Conservation (phyloP, 352 stramenopile species). For the Aphanomyces astaci region DNA sequence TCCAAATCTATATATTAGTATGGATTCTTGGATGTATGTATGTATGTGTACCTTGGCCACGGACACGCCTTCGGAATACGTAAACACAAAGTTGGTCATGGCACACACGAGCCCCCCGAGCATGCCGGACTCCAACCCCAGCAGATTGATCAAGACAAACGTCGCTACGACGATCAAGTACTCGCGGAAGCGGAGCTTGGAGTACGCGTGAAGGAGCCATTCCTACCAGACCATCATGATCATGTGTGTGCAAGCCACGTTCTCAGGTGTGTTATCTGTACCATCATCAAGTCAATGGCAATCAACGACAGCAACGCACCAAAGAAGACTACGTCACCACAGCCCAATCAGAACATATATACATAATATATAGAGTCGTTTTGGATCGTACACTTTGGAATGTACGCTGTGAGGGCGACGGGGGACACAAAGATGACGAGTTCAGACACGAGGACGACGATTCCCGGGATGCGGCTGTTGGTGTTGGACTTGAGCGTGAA, state of each 20-base stretch:
- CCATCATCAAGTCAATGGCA: conserved; percentile 90
- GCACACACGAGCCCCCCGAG: conserved; percentile 78
- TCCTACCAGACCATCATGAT: too few relatives aligned
- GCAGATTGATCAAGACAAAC: conserved; percentile 85
- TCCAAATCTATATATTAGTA: too few relatives aligned
- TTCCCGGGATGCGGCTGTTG: conserved; percentile 51
- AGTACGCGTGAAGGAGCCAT: conserved; percentile 51
- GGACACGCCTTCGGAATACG: conserved; percentile 21
- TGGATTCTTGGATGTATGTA: too few relatives aligned
- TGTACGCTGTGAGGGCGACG: conserved; percentile 83
- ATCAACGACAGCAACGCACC: conserved; percentile 96
- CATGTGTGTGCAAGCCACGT: too few relatives aligned
- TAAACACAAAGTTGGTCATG: conserved; percentile 44
- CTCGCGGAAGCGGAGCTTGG: conserved; percentile 65
- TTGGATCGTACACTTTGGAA: conserved; percentile 73
- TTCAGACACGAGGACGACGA: conserved; percentile 50
- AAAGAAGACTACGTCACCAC: conserved; percentile 77
- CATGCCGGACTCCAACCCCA: conserved; percentile 90
- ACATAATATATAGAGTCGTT: neutral
- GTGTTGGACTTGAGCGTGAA: conserved; percentile 72
- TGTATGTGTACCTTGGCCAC: conserved; percentile 24
- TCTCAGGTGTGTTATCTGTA: too few relatives aligned
- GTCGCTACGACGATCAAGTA: conserved; percentile 87
- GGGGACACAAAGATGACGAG: conserved; percentile 62
- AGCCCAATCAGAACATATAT: too few relatives aligned